Percentiles rank a stretch among this genome's conserved stretches.
phyloP scores from a whole-genome alignment of 257 asterid species.

The Henckelia pumila region DNA sequence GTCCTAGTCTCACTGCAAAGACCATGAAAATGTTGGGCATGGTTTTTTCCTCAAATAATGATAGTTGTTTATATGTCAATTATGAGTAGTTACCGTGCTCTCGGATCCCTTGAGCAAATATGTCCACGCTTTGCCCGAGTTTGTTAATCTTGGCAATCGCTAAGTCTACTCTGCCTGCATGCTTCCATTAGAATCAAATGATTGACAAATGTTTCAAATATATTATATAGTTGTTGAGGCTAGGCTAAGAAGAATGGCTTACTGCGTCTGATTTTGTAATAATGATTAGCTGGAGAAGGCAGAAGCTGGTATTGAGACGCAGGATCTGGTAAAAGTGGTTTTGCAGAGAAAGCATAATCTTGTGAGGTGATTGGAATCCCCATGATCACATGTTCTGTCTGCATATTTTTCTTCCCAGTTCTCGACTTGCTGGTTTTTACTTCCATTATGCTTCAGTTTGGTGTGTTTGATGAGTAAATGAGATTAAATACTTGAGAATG shows the following conservation, averaged over 20 bases:
- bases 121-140: constrained; percentile 24
- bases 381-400: background rate
- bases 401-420: background rate
- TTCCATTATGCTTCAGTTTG: background rate
- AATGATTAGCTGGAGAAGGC: constrained; percentile 1
- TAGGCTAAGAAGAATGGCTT: background rate
- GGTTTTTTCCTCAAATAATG: background rate
- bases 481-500: constrained; percentile 11
- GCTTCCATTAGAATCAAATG: background rate
- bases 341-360: constrained; percentile 3
- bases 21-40: background rate
- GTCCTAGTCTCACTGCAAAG: constrained; percentile 29
- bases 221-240: background rate
- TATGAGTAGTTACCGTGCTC: constrained; percentile 26
- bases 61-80: background rate
- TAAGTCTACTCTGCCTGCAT: constrained; percentile 25
- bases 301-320: background rate
- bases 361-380: constrained; percentile 13
- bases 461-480: background rate
- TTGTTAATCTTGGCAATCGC: constrained; percentile 24
- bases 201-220: background rate
- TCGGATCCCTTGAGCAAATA: constrained; percentile 28
- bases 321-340: background rate
- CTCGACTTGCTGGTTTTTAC: background rate
- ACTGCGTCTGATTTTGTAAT: constrained; percentile 1